Evolutionary conservation across 1,139 yeast species (phyloP).

Genomic region (Debaryomyces sp.): DNA sequence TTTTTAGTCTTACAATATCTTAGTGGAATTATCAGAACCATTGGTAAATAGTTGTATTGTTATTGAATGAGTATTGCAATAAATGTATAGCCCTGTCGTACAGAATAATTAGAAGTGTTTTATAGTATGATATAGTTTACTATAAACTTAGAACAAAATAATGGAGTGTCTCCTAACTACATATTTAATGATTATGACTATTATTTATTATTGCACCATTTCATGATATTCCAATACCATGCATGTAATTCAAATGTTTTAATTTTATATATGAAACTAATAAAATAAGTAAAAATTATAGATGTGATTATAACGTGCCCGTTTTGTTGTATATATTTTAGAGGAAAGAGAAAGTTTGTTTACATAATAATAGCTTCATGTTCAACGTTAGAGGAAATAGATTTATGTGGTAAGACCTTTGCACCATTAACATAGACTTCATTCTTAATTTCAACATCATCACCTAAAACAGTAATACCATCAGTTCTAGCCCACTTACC

Average conservation of each 20-base stretch:
- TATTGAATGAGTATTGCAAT: no score
- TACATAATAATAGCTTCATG: conserved; percentile 97
- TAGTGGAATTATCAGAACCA: no score
- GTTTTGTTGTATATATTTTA: not conserved
- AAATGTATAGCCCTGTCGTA: not conserved
- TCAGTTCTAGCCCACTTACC: conserved; percentile 99
- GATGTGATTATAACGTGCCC: not conserved
- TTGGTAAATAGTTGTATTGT: no score
- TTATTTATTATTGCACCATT: not conserved
- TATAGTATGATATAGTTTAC: not conserved
- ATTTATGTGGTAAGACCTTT: conserved; percentile 97
- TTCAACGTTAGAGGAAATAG: conserved; percentile 95
- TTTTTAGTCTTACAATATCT: conserved; percentile 61
- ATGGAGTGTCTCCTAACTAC: not conserved
- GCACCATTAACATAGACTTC: conserved; percentile 99
- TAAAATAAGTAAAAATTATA: not conserved
- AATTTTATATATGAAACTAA: not conserved
- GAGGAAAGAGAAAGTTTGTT: conserved; percentile 12
- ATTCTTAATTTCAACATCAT: conserved; percentile 97
- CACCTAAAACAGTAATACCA: conserved; percentile 97
- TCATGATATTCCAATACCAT: not conserved
- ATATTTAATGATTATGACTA: not conserved
- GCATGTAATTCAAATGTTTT: not conserved
- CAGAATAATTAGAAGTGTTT: not conserved
- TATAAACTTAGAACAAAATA: not conserved